Conservation (phyloP, 805 yeast species). For the Metschnikowia chrysomelidarum region DNA sequence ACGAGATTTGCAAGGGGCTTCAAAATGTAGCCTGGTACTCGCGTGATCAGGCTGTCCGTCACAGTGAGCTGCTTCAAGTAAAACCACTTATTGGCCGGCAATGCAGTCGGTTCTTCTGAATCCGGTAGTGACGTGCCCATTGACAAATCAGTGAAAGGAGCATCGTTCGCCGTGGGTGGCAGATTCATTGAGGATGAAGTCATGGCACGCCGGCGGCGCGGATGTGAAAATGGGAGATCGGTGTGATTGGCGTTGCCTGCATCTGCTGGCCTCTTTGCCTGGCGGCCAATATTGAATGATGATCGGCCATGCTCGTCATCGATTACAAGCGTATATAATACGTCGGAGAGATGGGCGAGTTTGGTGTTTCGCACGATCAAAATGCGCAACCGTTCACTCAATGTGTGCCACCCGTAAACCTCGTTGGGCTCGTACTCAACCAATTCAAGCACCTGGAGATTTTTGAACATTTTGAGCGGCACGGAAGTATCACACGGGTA, state of each 20-base stretch:
- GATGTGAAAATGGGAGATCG: no score
- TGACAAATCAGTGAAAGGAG: not conserved
- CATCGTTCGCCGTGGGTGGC: not conserved
- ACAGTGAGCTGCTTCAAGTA: constrained; percentile 41
- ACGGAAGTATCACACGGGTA: constrained; percentile 71
- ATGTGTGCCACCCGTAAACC: constrained; percentile 60
- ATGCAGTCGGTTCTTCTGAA: constrained; percentile 21
- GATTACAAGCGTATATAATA: constrained; percentile 49
- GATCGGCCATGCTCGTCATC: constrained; percentile 49
- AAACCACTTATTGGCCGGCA: constrained; percentile 41
- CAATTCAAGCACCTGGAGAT: constrained; percentile 59
- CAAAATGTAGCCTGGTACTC: constrained; percentile 35
- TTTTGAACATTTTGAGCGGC: constrained; percentile 60
- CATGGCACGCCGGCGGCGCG: constrained; percentile 15
- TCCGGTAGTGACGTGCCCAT: not conserved
- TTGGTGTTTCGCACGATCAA: constrained; percentile 52
- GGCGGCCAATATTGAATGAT: constrained; percentile 28
- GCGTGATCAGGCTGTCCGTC: constrained; percentile 38
- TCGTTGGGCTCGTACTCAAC: constrained; percentile 62
- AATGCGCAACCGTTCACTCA: constrained; percentile 54
- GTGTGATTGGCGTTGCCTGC: not conserved
- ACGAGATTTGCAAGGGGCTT: constrained; percentile 40
- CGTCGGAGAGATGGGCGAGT: constrained; percentile 50
- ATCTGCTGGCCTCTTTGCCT: constrained; percentile 17
- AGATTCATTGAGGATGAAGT: constrained; percentile 10